These are phyloP conservation scores for Trichoderma oligosporum DNA, from an alignment of 2,329 filamentous ascomycete genomes.

Conservation along the genomic window DNA sequence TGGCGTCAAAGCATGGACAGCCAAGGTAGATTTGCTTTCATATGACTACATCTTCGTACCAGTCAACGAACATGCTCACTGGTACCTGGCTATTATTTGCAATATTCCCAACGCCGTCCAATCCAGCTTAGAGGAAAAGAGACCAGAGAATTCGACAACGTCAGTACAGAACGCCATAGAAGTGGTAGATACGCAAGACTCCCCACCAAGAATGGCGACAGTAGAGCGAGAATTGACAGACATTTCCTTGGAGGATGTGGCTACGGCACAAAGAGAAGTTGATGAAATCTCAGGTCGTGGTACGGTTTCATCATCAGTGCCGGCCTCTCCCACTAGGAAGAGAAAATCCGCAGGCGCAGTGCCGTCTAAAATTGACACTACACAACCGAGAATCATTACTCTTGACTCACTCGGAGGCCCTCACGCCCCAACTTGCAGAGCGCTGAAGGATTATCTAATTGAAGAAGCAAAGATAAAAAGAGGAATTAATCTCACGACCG, in stretches of 20 bases:
- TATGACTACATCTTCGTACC: conserved; percentile 90
- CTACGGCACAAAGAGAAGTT: conserved; percentile 7
- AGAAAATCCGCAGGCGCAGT: conserved; percentile 23
- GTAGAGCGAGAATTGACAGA: conserved; percentile 25
- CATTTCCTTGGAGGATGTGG: conserved; percentile 25
- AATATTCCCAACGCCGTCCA: conserved; percentile 65
- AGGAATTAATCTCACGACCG: conserved; percentile 37
- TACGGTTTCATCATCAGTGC: background rate
- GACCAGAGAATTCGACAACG: background rate
- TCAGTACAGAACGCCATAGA: conserved; percentile 21
- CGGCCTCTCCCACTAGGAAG: conserved; percentile 2
- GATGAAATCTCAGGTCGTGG: background rate
- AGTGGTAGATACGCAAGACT: conserved; percentile 3
- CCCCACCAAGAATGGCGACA: conserved; percentile 20
- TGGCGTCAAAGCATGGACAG: conserved; percentile 82
- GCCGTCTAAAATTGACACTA: conserved; percentile 36
- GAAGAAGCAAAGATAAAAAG: conserved; percentile 67
- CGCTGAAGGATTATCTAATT: conserved; percentile 72
- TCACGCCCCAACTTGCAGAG: conserved; percentile 61
- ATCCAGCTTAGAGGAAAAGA: conserved; percentile 19
- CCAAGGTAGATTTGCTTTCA: conserved; percentile 75
- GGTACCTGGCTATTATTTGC: conserved; percentile 95
- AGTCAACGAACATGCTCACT: conserved; percentile 82
- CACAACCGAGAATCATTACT: conserved; percentile 70
- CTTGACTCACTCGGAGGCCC: conserved; percentile 75